Evolutionary conservation across 2,329 filamentous ascomycete species (phyloP), one percentile per base, ranked within the genome.

Genomic region (Phyllosticta capitalensis): DNA sequence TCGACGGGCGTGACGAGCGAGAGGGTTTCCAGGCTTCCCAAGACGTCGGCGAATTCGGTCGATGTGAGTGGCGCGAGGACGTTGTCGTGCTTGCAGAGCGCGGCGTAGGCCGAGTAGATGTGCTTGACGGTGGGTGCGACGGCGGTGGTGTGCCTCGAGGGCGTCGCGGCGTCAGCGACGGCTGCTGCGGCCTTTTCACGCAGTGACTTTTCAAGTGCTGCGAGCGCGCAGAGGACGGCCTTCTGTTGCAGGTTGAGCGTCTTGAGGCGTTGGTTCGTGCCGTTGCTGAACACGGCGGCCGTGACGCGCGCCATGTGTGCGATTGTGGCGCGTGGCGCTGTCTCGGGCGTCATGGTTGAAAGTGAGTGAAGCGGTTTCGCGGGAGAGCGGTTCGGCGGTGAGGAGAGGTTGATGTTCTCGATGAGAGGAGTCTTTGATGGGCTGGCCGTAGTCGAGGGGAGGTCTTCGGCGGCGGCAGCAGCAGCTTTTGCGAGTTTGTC

Each of bases 171-270:
- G 7, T 12, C 33, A 4, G 17, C 21, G 53, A 24, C 17, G 54
- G 60, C 51, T 51, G 28, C 20, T 45, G 28, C 20, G 7, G 66
- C 68, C 1, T 69, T 67, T n/a, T 70, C 76, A 54, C 83, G 79
- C 65, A 83, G 87, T 63, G 84, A 85, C 66, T 88, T 89, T 71
- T 96, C 92, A n/a, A 94, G 83, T 2, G 90, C 90, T 48, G 92
- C 81, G 14, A 99, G 79, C 0, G 92, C 85, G 75, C 94, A 99
- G 9, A 99, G 80, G 0, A 92, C 91, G 3, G 92, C 94, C 72
- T 96, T 97, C 73, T 99, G 94, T 70, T 99, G 95, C 2, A 99
- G 81, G 70, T 97, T 99, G 60, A 99, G 83, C 4, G 86, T 85
- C 72, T 89, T 87, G 14, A 99, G 83, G 61, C 94, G 84, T 66